Evolutionary conservation across 2,329 filamentous ascomycete genomes (phyloP).

Genomic region (Thielaviopsis cerberus): DNA sequence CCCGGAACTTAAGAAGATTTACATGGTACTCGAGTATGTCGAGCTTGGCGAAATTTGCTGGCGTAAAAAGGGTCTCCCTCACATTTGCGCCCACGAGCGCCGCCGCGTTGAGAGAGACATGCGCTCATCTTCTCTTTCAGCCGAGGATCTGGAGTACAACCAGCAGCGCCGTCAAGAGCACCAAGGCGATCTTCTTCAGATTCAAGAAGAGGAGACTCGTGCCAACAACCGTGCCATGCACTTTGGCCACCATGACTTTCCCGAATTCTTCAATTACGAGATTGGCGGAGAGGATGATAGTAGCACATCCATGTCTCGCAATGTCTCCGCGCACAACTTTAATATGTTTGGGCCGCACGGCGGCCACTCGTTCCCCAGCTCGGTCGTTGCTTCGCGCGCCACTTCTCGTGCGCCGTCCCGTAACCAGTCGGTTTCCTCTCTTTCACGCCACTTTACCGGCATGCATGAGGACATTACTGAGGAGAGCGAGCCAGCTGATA

Average conservation of each 20-base stretch:
- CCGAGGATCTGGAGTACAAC: conserved; percentile 38
- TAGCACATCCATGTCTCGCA: conserved; percentile 24
- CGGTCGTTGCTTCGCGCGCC: conserved; percentile 21
- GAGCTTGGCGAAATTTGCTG: conserved; percentile 87
- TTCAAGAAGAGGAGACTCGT: conserved; percentile 33
- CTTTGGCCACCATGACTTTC: conserved; percentile 36
- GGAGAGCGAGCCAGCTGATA: not conserved
- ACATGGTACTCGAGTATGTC: conserved; percentile 90
- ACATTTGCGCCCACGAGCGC: conserved; percentile 69
- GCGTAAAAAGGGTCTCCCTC: conserved; percentile 71
- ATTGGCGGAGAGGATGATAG: conserved; percentile 43
- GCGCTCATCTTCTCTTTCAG: conserved; percentile 15
- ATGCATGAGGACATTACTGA: not conserved
- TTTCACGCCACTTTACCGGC: conserved; percentile 3
- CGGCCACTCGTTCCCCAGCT: conserved; percentile 22
- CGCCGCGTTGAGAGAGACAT: conserved; percentile 58
- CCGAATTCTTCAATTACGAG: conserved; percentile 70
- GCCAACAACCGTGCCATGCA: conserved; percentile 21
- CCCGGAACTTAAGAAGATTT: conserved; percentile 89
- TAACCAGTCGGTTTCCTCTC: conserved; percentile 27
- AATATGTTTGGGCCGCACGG: conserved; percentile 17
- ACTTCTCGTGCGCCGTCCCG: conserved; percentile 31
- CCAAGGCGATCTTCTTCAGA: conserved; percentile 36
- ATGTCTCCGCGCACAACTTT: conserved; percentile 24
- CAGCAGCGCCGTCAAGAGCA: conserved; percentile 40